A percentile compares a stretch with the other conserved stretches of the same genome.
These are phyloP conservation scores for Cryphonectria japonica DNA, from an alignment of 2,329 filamentous ascomycete species.

Conservation along the genomic window DNA sequence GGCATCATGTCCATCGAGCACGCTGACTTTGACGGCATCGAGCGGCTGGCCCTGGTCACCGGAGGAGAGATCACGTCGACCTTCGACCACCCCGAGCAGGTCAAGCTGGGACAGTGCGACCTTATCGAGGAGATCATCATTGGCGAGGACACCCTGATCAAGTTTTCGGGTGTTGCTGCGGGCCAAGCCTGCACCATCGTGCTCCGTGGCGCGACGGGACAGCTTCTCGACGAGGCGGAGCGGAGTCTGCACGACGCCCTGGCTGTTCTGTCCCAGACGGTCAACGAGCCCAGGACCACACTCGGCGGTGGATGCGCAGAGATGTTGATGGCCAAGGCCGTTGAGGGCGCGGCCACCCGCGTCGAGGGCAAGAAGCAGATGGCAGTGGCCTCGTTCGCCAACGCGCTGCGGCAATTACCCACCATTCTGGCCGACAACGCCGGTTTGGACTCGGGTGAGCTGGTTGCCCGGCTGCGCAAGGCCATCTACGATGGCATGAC, in stretches of 20 bases:
- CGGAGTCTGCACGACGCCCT: constrained; percentile 94
- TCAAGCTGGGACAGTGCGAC: constrained; percentile 94
- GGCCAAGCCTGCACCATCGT: constrained; percentile 97
- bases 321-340: constrained; percentile 99
- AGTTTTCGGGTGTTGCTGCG: constrained; percentile 93
- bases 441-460: constrained; percentile 90
- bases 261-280: constrained; percentile 93
- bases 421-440: constrained; percentile 98
- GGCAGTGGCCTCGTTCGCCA: constrained; percentile 87
- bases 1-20: constrained; percentile 99
- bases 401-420: constrained; percentile 87
- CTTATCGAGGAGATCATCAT: constrained; percentile 98
- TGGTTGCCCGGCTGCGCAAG: constrained; percentile 88
- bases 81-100: constrained; percentile 96
- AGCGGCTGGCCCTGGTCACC: constrained; percentile 90
- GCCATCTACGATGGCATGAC: constrained; percentile 94
- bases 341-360: constrained; percentile 89
- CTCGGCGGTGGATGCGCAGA: constrained; percentile 95
- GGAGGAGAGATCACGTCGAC: constrained; percentile 97
- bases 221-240: constrained; percentile 95
- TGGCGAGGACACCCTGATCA: constrained; percentile 95
- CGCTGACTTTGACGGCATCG: constrained; percentile 97
- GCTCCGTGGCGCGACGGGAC: constrained; percentile 92
- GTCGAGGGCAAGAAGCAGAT: constrained; percentile 96
- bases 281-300: constrained; percentile 91